phyloP scores from a whole-genome alignment of 1,284 basidiomycete species.

The Ganoderma lucidum region DNA sequence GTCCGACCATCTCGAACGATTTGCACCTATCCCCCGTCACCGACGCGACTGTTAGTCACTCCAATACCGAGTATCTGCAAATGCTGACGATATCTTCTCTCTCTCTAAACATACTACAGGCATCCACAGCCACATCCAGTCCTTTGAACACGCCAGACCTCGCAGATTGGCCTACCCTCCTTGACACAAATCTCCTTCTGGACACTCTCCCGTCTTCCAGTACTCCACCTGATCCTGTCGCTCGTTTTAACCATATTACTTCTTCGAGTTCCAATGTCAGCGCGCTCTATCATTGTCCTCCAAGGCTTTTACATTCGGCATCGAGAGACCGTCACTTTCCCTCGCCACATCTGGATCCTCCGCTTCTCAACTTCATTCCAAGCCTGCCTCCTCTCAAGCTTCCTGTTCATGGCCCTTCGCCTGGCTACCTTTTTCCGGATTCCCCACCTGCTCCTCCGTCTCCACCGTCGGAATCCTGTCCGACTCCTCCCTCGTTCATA shows the following conservation, averaged over 20 bases:
- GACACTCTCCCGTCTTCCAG: background rate
- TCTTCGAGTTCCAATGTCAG: background rate
- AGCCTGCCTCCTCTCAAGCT: conserved; percentile 34
- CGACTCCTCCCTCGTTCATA: conserved; percentile 16
- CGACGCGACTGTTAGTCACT: conserved; percentile 26
- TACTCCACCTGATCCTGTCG: background rate
- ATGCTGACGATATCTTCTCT: background rate
- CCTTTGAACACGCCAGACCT: conserved; percentile 30
- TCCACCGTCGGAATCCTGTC: conserved; percentile 18
- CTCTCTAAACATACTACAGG: background rate
- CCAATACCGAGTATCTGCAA: background rate
- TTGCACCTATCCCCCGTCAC: conserved; percentile 31
- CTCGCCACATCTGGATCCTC: conserved; percentile 32
- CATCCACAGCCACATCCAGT: conserved; percentile 26
- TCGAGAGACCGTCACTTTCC: conserved; percentile 19
- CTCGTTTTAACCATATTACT: conserved; percentile 12
- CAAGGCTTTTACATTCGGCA: conserved; percentile 8
- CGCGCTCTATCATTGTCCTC: background rate
- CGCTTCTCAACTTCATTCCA: conserved; percentile 31
- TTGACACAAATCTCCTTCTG: conserved; percentile 1
- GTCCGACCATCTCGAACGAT: conserved; percentile 23
- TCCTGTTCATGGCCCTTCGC: conserved; percentile 25
- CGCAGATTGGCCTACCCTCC: conserved; percentile 23
- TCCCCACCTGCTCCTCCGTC: conserved; percentile 26
- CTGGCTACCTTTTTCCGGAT: conserved; percentile 23